These are phyloP conservation scores for Anisodus tanguticus DNA, from an alignment of 257 asterid species.

Conservation along the genomic window DNA sequence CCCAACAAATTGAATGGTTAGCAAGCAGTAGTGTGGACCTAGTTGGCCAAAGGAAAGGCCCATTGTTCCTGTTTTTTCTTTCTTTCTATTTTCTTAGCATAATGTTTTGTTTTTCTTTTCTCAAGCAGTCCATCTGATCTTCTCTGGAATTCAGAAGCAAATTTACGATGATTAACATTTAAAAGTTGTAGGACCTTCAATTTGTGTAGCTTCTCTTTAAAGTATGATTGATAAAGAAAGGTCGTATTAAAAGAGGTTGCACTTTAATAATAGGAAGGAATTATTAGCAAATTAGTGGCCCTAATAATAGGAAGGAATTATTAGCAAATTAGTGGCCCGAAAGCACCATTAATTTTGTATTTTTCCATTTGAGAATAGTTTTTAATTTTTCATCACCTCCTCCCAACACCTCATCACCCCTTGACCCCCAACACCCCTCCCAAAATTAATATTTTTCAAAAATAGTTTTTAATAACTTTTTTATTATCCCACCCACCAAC, in stretches of 20 bases:
- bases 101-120: neutral
- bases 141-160: too few species aligned
- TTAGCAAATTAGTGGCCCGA: neutral
- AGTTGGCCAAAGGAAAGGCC: neutral
- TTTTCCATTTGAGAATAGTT: neutral
- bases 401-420: too few species aligned
- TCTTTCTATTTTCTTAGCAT: neutral
- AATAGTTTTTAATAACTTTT: too few species aligned
- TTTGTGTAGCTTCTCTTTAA: neutral
- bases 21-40: neutral
- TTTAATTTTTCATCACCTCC: too few species aligned
- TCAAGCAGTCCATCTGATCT: neutral
- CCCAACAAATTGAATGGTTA: neutral
- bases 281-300: neutral
- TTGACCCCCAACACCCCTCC: too few species aligned
- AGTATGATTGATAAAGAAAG: constrained; percentile 3
- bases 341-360: neutral
- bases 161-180: neutral
- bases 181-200: neutral
- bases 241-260: neutral
- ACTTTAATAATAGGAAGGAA: neutral
- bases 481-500: too few species aligned
- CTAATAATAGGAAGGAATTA: neutral
- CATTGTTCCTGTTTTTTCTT: neutral
- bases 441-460: too few species aligned